Base-by-base conservation (phyloP, 2,329 filamentous ascomycete genomes). In the Colletotrichum abscissum region DNA sequence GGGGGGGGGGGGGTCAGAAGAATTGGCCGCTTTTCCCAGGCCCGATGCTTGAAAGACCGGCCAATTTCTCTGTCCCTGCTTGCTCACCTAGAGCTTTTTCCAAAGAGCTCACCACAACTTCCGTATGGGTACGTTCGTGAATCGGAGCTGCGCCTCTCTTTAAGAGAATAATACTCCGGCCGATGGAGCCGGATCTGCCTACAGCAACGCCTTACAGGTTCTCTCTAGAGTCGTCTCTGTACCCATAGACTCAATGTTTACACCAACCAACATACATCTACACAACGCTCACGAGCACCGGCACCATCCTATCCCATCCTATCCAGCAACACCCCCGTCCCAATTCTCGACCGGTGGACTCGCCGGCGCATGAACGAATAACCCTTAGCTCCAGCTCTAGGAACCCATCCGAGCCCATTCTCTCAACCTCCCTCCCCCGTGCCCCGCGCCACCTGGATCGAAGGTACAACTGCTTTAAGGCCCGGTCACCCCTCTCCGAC, bases 341-440 rank as follows among this genome's bases (percentile, higher is more conserved):
- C 63, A 58, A 69, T 30, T n/a, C 38, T 73, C 59, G 33, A 55
- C 67, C 55, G 55, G 59, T 56, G 46, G 55, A 66, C 60, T 73
- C 26, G 54, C 66, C 35, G 67, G 67, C 49, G 71, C 67, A 73
- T 66, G 35, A 73, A 70, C 60, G 67, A 73, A 52, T 22, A 57
- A 56, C 60, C 62, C 62, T 73, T 71, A 71, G 71, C 71, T 58
- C 71, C 56, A 62, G 35, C 62, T 71, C 49, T 66, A 62, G 62
- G 56, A 58, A 62, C 62, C 62, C 67, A 65, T 65, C 62, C 70
- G 56, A 73, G 60, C 28, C 49, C 26, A 22, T 56, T 49, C 49
- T 59, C 62, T 66, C 19, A 35, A 71, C 33, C 24, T 72, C 58
- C 49, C 56, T 63, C n/a, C 69, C 57, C 49, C 28, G 69, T 63